A percentile compares a stretch with the other conserved stretches of the same genome.
Evolutionary conservation across 495 filamentous ascomycete species (phyloP).

Genomic region (Platismatia glauca): DNA sequence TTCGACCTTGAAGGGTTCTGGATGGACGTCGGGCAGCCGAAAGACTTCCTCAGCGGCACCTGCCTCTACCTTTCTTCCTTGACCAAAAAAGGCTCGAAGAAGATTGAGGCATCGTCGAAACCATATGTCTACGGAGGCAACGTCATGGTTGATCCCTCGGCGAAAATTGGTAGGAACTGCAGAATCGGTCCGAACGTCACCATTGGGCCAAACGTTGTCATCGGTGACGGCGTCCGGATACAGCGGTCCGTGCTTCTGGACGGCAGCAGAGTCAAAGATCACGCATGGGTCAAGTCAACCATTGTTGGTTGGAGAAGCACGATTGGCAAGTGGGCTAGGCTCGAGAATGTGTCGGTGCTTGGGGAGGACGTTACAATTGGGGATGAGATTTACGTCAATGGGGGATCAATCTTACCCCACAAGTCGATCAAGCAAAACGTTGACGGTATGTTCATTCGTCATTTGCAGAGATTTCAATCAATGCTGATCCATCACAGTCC

Average conservation of each 20-base stretch:
- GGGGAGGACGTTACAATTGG: slow-evolving; percentile 99
- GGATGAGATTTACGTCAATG: slow-evolving; percentile 98
- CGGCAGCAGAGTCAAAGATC: slow-evolving; percentile 92
- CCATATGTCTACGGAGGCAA: slow-evolving; percentile 91
- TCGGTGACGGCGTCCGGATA: slow-evolving; percentile 90
- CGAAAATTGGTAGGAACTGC: slow-evolving; percentile 97
- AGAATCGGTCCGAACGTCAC: slow-evolving; percentile 97
- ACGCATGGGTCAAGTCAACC: slow-evolving; percentile 98
- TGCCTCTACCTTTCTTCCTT: slow-evolving; percentile 94
- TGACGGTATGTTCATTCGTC: slow-evolving; percentile 52
- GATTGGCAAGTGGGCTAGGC: slow-evolving; percentile 87
- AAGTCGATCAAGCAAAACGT: slow-evolving; percentile 99
- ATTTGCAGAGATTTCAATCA: slow-evolving; percentile 15
- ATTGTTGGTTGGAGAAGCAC: slow-evolving; percentile 99
- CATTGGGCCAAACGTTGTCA: slow-evolving; percentile 87
- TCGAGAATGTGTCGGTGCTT: slow-evolving; percentile 95
- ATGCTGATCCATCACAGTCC: slow-evolving; percentile 37
- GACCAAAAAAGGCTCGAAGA: slow-evolving; percentile 83
- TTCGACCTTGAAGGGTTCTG: slow-evolving; percentile 98
- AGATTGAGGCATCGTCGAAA: slow-evolving; percentile 64
- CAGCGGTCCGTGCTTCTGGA: slow-evolving; percentile 88
- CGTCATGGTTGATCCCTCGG: slow-evolving; percentile 88
- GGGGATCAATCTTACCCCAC: slow-evolving; percentile 89
- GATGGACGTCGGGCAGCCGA: slow-evolving; percentile 99
- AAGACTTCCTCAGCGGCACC: slow-evolving; percentile 95